Evolutionary conservation across 164 flowering plant genomes (phyloP).

Genomic region (Amborella trichopoda): DNA sequence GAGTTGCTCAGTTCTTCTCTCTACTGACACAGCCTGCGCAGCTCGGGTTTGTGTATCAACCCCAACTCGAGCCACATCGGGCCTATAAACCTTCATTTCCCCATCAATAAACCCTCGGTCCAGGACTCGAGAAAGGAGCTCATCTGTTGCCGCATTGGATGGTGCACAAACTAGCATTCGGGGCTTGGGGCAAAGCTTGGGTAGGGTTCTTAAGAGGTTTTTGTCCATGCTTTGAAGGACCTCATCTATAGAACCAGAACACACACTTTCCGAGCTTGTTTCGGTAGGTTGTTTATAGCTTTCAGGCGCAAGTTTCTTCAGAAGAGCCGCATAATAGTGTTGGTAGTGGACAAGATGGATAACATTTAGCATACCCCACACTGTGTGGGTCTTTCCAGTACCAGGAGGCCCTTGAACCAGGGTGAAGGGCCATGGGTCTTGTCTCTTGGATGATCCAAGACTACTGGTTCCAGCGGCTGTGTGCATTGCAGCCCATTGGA

Average conservation of each 20-base stretch:
- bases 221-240: constrained; percentile 93
- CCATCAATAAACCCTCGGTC: constrained; percentile 98
- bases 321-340: constrained; percentile 80
- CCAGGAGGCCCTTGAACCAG: constrained; percentile 99
- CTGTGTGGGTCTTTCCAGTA: constrained; percentile 96
- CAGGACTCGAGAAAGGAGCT: constrained; percentile 87
- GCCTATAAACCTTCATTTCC: constrained; percentile 91
- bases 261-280: constrained; percentile 38
- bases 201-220: constrained; percentile 81
- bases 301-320: constrained; percentile 88
- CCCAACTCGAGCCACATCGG: constrained; percentile 97
- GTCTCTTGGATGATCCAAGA: constrained; percentile 49
- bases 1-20: constrained; percentile 92
- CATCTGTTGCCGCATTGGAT: constrained; percentile 99
- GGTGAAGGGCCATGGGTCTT: constrained; percentile 99
- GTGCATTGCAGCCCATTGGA: constrained; percentile 98
- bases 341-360: constrained; percentile 96
- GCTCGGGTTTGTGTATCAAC: constrained; percentile 93
- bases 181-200: constrained; percentile 90
- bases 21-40: constrained; percentile 98
- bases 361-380: constrained; percentile 99
- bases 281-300: constrained; percentile 72
- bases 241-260: constrained; percentile 77
- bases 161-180: constrained; percentile 99
- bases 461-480: constrained; percentile 91